Evolutionary conservation across 805 yeast species (phyloP), one percentile per base, ranked within the genome.

Genomic region (Nematodospora valgi): DNA sequence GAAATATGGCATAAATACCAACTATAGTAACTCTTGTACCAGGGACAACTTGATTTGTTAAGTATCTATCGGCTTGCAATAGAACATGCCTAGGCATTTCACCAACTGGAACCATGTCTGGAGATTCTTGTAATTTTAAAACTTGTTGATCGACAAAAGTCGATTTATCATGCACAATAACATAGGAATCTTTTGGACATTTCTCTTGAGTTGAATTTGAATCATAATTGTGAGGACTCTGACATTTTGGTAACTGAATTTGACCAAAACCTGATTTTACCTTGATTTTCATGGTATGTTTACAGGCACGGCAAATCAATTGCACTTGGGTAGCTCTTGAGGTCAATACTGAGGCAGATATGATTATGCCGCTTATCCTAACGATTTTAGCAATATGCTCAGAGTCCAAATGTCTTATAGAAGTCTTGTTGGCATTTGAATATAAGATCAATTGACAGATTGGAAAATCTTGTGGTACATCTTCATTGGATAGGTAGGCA

Each of bases 21-120:
- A 87, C 78, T 27, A 91, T 74, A 6, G 95, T 87, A 47, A 95
- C 94, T 45, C 97, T 71, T 0, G 94, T 86, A 17, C 99, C 99
- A 0, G 99, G 99, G 26, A 91, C 84, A 20, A 93, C 88, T 44
- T 76, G 79, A 62, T 93, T 93, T 18, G 96, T 83, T 54, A 93
- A 67, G 49, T 85, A 86, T 42, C 98, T 74, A 58, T 93, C 98
- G 22, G 87, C 86, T 27, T 93, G 84, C 44, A 93, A 70, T 39
- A 86, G 54, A 26, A 93, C 82, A 52, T 93, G 95, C 48, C 99
- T 78, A 6, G 99, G 99, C 87, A 93, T 82, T 64, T 93, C 99
- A 47, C 99, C 98, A 19, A 93, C 95, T 1, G 98, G 99, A 2
- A 93, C 97, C 82, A 86, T 86, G 58, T 93, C 99, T 9, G 98